Percentiles rank a stretch among this genome's conserved stretches.
Evolutionary conservation across 1,284 basidiomycete genomes (phyloP).

Genomic region (Austroboletus novae-zelandiae): DNA sequence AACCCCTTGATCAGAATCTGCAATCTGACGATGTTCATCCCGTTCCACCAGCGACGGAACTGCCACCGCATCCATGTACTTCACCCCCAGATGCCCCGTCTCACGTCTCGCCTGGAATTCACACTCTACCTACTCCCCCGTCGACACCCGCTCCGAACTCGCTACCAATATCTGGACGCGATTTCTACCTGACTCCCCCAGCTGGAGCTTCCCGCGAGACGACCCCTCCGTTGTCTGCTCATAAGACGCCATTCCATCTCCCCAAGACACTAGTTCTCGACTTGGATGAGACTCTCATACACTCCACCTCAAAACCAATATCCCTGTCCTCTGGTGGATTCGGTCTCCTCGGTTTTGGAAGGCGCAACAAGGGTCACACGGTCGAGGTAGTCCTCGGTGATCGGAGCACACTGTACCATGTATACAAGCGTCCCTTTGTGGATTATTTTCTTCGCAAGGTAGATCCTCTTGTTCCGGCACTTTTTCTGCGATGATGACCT

Average conservation of each 20-base stretch:
- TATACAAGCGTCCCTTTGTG: constrained; percentile 97
- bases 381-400: constrained; percentile 96
- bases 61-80: not conserved
- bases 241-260: constrained; percentile 70
- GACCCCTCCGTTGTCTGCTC: constrained; percentile 48
- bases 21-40: constrained; percentile 35
- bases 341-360: constrained; percentile 63
- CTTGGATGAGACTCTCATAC: constrained; percentile 96
- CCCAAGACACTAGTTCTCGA: constrained; percentile 95
- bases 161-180: constrained; percentile 18
- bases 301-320: constrained; percentile 87
- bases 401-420: constrained; percentile 91
- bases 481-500: constrained; percentile 8
- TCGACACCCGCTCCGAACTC: constrained; percentile 19
- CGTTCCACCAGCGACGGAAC: constrained; percentile 11
- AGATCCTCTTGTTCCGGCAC: constrained; percentile 4
- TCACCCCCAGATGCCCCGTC: constrained; percentile 8
- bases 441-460: constrained; percentile 96
- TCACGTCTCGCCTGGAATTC: constrained; percentile 3
- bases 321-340: constrained; percentile 46
- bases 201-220: constrained; percentile 39
- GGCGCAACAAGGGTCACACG: constrained; percentile 73
- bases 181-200: constrained; percentile 24
- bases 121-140: constrained; percentile 22
- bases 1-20: constrained; percentile 32